Evolutionary conservation across 805 yeast genomes (phyloP), one percentile per base, ranked within the genome.

Genomic region (Nakazawaea sp.): DNA sequence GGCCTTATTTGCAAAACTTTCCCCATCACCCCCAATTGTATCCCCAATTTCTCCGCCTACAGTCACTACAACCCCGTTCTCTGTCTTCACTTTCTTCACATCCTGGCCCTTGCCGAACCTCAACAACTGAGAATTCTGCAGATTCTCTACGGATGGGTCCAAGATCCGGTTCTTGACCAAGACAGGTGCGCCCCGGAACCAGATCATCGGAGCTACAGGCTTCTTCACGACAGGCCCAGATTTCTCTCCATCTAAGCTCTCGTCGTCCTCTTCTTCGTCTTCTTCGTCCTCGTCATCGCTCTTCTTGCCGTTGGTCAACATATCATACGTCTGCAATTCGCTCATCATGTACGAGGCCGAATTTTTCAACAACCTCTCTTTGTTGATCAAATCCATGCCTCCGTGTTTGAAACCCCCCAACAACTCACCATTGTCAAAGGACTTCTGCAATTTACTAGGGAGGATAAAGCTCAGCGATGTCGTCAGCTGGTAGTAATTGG

Each of bases 181-280:
- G 9, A 71, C 61, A 18, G 87, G 83, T 2, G 88, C 81, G 1
- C 84, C 75, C 48, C 80, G 67, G 53, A 74, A 81, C 84, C 88
- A 82, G 13, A 82, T 52, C 12, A 75, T 48, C 26, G 76, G 75
- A 11, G 35, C 19, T 21, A 21, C 24, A 21, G 24, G 24, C 24
- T 21, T 21, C 24, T 21, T 10, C 24, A 7, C n/a, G n/a, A n/a
- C n/a, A n/a, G n/a, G n/a, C n/a, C n/a, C n/a, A n/a, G n/a, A n/a
- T 18, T 27, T 33, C 12, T 36, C 38, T 25, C 46, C 48, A 11
- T 43, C 46, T 4, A 45, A 44, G 3, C 43, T 49, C 11, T 45
- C 54, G 9, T 46, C 53, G 1, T 43, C 50, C 11, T 53, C 56
- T 11, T 48, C 45, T 4, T 32, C 42, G 18, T 42, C 54, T n/a